Conservation (phyloP, 129 eudicot species). For the Calendula officinalis region DNA sequence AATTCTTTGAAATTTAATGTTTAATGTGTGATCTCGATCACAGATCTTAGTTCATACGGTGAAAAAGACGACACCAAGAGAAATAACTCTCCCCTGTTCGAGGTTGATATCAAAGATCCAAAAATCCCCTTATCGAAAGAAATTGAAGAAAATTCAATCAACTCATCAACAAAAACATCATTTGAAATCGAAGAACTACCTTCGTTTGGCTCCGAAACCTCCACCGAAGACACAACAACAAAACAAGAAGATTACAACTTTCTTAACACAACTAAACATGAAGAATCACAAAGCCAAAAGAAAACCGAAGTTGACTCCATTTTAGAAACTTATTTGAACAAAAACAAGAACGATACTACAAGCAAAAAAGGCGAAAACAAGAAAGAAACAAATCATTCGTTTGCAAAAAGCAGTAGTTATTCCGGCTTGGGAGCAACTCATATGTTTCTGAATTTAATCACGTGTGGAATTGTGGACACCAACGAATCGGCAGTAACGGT, state of each 20-base stretch:
- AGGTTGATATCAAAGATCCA: slow-evolving; percentile 26
- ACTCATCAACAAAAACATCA: slow-evolving; percentile 38
- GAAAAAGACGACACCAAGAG: slow-evolving; percentile 30
- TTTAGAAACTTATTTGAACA: slow-evolving; percentile 18
- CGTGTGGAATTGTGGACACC: slow-evolving; percentile 63
- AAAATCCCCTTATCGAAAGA: slow-evolving; percentile 17
- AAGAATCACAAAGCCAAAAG: slow-evolving; percentile 26
- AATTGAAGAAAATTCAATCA: slow-evolving; percentile 17
- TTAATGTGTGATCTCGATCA: slow-evolving; percentile 4
- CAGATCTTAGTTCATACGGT: slow-evolving; percentile 25
- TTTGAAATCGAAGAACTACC: slow-evolving; percentile 52
- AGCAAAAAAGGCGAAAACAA: slow-evolving; percentile 23
- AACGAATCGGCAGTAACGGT: slow-evolving; percentile 52
- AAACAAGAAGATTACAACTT: slow-evolving; percentile 31
- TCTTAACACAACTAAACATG: slow-evolving; percentile 28
- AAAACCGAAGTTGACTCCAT: slow-evolving; percentile 27
- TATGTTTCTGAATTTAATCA: slow-evolving; percentile 48
- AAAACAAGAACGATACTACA: slow-evolving; percentile 32
- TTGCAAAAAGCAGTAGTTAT: slow-evolving; percentile 46
- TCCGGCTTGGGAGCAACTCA: slow-evolving; percentile 42
- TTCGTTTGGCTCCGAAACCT: slow-evolving; percentile 46
- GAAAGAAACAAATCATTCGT: slow-evolving; percentile 21
- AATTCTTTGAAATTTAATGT: too few species aligned
- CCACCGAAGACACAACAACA: slow-evolving; percentile 45
- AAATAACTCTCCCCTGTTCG: slow-evolving; percentile 14